These are phyloP conservation scores for Cystobasidium slooffiae DNA, from an alignment of 1,284 basidiomycete genomes.

Conservation along the genomic window DNA sequence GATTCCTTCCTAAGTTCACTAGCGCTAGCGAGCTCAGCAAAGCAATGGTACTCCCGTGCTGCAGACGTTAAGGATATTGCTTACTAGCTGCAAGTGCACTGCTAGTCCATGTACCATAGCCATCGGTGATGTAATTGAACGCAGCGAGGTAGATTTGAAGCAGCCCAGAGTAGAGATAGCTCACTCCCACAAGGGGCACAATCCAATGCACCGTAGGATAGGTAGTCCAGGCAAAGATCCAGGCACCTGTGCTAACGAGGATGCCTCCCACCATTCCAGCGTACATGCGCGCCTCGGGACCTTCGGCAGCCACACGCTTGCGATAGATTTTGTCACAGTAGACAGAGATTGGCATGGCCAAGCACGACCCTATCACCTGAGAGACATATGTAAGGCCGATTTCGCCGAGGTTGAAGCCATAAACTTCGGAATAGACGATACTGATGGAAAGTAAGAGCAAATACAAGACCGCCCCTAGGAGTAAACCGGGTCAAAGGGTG, in stretches of 20 bases:
- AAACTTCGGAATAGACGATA: slow-evolving; percentile 25
- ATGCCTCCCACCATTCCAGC: slow-evolving; percentile 69
- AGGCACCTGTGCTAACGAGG: slow-evolving; percentile 54
- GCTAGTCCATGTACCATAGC: slow-evolving; percentile 54
- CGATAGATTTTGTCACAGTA: slow-evolving; percentile 47
- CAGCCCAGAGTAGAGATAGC: slow-evolving; percentile 49
- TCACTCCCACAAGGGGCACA: slow-evolving; percentile 53
- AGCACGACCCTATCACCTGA: slow-evolving; percentile 41
- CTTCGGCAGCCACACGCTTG: slow-evolving; percentile 61
- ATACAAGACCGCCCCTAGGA: slow-evolving; percentile 6
- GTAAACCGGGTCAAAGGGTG: background rate
- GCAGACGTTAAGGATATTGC: background rate
- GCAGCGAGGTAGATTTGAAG: slow-evolving; percentile 43
- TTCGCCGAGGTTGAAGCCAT: slow-evolving; percentile 43
- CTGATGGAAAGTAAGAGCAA: slow-evolving; percentile 8
- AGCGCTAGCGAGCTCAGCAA: background rate
- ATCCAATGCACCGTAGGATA: slow-evolving; percentile 48
- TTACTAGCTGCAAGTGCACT: slow-evolving; percentile 47
- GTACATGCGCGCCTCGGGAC: slow-evolving; percentile 75
- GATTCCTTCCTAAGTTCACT: slow-evolving; percentile 30
- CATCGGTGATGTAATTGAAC: slow-evolving; percentile 49
- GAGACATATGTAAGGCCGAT: slow-evolving; percentile 44
- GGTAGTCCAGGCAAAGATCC: slow-evolving; percentile 47
- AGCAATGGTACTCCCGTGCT: background rate
- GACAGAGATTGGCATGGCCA: slow-evolving; percentile 35